phyloP scores from a whole-genome alignment of 495 filamentous ascomycete genomes.

The Amorphotheca resinae region DNA sequence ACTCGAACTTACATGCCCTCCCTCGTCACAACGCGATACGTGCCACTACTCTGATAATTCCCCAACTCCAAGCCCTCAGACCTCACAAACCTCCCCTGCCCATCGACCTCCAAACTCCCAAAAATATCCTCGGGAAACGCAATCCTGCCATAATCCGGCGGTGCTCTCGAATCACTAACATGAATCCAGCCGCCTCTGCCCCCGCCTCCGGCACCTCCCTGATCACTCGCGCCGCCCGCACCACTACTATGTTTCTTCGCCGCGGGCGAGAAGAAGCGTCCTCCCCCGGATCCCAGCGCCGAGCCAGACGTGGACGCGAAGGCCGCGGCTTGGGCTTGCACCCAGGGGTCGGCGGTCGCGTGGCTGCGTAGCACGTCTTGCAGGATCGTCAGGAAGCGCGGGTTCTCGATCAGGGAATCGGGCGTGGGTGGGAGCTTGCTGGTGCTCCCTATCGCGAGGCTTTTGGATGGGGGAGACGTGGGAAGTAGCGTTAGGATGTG shows the following conservation, averaged over 20 bases:
- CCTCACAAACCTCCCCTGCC: conserved; percentile 49
- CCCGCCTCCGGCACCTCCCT: conserved; percentile 73
- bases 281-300: conserved; percentile 50
- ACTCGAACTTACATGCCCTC: conserved; percentile 54
- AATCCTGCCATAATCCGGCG: conserved; percentile 84
- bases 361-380: conserved; percentile 59
- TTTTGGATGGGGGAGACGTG: conserved; percentile 53
- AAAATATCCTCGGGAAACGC: conserved; percentile 90
- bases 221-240: conserved; percentile 63
- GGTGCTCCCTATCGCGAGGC: conserved; percentile 65
- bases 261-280: conserved; percentile 26
- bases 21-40: conserved; percentile 55
- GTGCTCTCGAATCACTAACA: conserved; percentile 68
- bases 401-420: conserved; percentile 64
- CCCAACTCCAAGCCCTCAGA: conserved; percentile 33
- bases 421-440: conserved; percentile 64
- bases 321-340: conserved; percentile 63
- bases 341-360: conserved; percentile 57
- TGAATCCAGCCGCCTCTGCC: conserved; percentile 84
- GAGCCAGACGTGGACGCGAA: conserved; percentile 71
- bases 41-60: conserved; percentile 49
- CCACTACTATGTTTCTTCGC: conserved; percentile 42
- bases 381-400: conserved; percentile 58
- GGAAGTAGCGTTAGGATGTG: conserved; percentile 63
- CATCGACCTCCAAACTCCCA: conserved; percentile 80